A percentile compares a stretch with the other conserved stretches of the same genome.
Evolutionary conservation across 352 stramenopile species (phyloP).

Genomic region (Pseudoperonospora humuli): DNA sequence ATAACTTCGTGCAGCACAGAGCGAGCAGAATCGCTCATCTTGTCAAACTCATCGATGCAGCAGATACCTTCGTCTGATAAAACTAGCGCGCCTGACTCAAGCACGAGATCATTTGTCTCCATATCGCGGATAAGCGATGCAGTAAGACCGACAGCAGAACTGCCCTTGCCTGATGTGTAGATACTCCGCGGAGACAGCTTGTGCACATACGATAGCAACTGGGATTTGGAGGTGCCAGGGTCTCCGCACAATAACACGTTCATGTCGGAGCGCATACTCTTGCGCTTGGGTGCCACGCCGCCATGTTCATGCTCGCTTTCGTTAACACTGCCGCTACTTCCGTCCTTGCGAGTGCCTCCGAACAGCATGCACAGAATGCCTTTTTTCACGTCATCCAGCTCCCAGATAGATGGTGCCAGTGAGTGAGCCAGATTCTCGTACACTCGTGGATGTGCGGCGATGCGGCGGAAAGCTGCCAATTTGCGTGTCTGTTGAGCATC

Average conservation of each 20-base stretch:
- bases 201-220: conserved; percentile 97
- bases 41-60: conserved; percentile 99
- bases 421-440: conserved; percentile 81
- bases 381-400: conserved; percentile 99
- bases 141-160: conserved; percentile 96
- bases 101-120: conserved; percentile 95
- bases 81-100: conserved; percentile 96
- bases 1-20: conserved; percentile 99
- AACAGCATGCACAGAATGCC: conserved; percentile 98
- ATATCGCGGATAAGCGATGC: conserved; percentile 94
- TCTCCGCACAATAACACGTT: conserved; percentile 98
- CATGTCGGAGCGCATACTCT: conserved; percentile 92
- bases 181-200: conserved; percentile 94
- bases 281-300: conserved; percentile 34
- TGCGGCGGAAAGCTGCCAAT: conserved; percentile 60
- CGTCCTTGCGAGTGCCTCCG: conserved; percentile 89
- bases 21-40: conserved; percentile 97
- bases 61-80: conserved; percentile 97
- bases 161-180: conserved; percentile 98
- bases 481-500: conserved; percentile 46
- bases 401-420: conserved; percentile 83
- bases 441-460: conserved; percentile 68
- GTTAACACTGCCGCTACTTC: conserved; percentile 36
- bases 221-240: conserved; percentile 96
- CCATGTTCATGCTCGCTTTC: conserved; percentile 27